Base-by-base conservation (phyloP, 208 protist species). In the Acanthamoeba royreba region DNA sequence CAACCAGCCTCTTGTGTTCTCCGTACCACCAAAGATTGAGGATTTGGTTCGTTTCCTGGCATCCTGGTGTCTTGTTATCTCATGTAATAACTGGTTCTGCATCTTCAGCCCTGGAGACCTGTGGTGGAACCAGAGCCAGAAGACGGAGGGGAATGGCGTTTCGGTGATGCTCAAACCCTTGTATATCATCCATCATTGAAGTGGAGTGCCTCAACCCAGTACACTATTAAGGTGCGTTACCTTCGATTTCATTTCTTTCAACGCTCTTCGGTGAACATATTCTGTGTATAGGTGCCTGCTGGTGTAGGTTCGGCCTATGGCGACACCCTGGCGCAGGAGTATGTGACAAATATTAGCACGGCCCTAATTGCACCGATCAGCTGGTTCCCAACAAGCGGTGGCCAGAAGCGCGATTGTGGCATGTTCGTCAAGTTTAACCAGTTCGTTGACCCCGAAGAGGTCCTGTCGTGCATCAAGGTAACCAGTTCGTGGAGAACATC, bases 361-460 rank as follows among this genome's bases (percentile, higher is more conserved):
- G 7, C 85, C 15, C 61, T 53, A 15, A 66, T 91, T n/a, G 11
- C 4, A 13, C 52, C 72, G 13, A 13, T 38, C 52, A 91, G 85
- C 85, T 91, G 38, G 52, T 74, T 91, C 85, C 85, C 52, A 53
- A 35, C 45, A 0, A 40, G 52, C 33, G 58, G 85, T 45, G 58
- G 85, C 3, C 85, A 35, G 38, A 91, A 72, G 85, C 85, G 85
- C 42, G 85, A 91, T 53, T 91, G 85, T 38, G 85, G 85, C 15
- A 91, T 91, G 58, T 74, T 91, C 40, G 40, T 91, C 52, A 74
- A 72, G 52, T 91, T 91, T 45, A 40, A 91, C 28, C 85, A 91
- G 85, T 72, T 72, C n/a, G 58, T 91, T 35, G 85, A 91, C 35
- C 53, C 85, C 13, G 85, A 91, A 35, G 85, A 66, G 42, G 53